Base-by-base conservation (phyloP, 2,329 filamentous ascomycete genomes). In the Botrytis byssoidea region DNA sequence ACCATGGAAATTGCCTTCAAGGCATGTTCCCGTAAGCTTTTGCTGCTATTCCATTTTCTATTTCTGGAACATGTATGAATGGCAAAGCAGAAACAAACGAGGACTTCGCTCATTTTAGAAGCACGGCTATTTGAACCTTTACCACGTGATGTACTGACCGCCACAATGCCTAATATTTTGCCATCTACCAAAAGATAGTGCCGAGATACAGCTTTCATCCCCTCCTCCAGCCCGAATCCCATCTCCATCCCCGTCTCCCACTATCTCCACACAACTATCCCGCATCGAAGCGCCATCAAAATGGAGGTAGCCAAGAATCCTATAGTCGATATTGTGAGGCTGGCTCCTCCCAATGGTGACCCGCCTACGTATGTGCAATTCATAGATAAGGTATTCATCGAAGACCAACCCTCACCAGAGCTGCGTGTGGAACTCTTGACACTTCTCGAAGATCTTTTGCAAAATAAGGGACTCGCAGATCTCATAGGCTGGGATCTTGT, bases 401-500 rank as follows among this genome's bases (percentile, higher is more conserved):
- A 48, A 18, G 40, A 55, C 2, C 22, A 40, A 22, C 59, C 70
- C 29, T 16, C 70, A 57, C 8, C 59, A 57, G 70, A 71, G 3
- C 10, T 71, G 8, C 70, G 59, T 3, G 5, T 3, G 8, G 4
- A 71, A 32, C 70, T 91, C 74, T 84, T 95, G 61, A 90, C 92
- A 1, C 84, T 88, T 5, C 85, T 95, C 64, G 88, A 93, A 77
- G 86, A 91, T 35, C 88, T 93, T 51, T 85, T 93, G 29, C 88
- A 92, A 81, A 89, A 93, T 85, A 85, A 48, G 16, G 85, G 88
- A 74, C 84, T 95, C 73, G 93, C 92, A 4, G 88, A 88, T 74
- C 91, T 93, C 73, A 94, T 95, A 78, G 93, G 93, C 68, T 96
- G 93, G 93, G 93, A 96, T 81, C 84, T 95, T 70, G 91, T 96